Base-by-base conservation (phyloP, 805 yeast genomes). In the Ogataea nakhonphanomensis region DNA sequence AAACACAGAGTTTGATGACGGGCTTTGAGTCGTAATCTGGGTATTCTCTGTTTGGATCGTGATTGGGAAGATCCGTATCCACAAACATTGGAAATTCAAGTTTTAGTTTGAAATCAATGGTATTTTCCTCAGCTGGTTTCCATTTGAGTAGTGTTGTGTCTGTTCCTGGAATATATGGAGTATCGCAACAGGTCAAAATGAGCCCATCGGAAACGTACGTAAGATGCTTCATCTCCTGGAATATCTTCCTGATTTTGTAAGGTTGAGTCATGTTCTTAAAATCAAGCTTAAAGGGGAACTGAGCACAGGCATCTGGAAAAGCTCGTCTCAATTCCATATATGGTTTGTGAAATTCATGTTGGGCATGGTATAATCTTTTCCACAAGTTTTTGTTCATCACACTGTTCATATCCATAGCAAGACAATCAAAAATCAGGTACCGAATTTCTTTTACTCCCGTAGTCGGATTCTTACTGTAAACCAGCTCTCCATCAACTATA, bases 71-170 rank as follows among this genome's bases (percentile, higher is more conserved):
- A 40, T 80, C 85, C 5, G 75, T 75, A 57, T 84, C 91, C 33
- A 73, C 73, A 51, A 51, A 79, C 7, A 62, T 51, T 12, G 79
- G 77, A 53, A 86, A 85, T 25, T 73, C 72, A 43, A 88, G 61
- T 25, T 71, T 70, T 44, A 93, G 62, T 57, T 81, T 81, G 64
- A 87, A 93, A 63, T 93, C 99, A 31, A 95, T 78, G 0, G 97
- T 84, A 54, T 93, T 95, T 61, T 91, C 99, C 47, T 86, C 86
- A 9, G 95, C 87, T 2, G 99, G 98, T 57, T 93, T 93, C 99
- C 99, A 93, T 64, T 95, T 93, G 40, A 93, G 66, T 35, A 93
- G 68, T 6, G 88, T 78, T 0, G 78, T 73, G 61, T 93, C 98
- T 1, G 98, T 91, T 10, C 98, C 98, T 47, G 81, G 78, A 3